These are phyloP conservation scores for Tetratostichococcus sp. DNA, from an alignment of 139 green algal species.

Conservation along the genomic window DNA sequence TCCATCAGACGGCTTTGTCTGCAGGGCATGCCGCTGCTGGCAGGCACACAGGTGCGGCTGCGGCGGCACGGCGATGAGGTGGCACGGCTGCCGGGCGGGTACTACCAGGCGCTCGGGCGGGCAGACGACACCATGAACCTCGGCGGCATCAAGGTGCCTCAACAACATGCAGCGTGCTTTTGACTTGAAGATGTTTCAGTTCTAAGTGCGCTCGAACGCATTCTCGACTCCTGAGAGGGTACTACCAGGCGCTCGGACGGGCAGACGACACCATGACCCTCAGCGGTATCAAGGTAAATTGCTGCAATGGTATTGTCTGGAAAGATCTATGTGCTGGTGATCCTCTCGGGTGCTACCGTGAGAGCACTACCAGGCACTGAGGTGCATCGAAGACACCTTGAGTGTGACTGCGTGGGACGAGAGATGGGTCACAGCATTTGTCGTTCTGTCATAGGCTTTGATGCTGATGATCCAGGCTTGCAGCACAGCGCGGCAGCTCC, in stretches of 20 bases:
- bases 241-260: conserved; percentile 68
- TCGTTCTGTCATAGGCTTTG: too few relatives aligned
- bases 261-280: conserved; percentile 98
- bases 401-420: too few relatives aligned
- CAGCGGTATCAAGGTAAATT: conserved; percentile 77
- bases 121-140: conserved; percentile 98
- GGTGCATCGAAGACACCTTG: too few relatives aligned
- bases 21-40: conserved; percentile 70
- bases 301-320: too few relatives aligned
- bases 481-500: too few relatives aligned
- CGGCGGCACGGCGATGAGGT: conserved; percentile 89
- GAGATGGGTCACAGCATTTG: too few relatives aligned
- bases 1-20: background rate
- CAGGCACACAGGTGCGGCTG: conserved; percentile 32
- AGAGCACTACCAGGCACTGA: too few relatives aligned
- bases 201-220: background rate
- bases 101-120: conserved; percentile 68
- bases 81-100: conserved; percentile 56
- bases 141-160: conserved; percentile 79
- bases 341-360: too few relatives aligned
- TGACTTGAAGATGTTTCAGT: background rate
- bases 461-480: too few relatives aligned
- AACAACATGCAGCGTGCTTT: conserved; percentile 1
- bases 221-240: conserved; percentile 49
- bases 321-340: too few relatives aligned